Evolutionary conservation across 306 rosid genomes (phyloP).

Genomic region (Sindora glabra): DNA sequence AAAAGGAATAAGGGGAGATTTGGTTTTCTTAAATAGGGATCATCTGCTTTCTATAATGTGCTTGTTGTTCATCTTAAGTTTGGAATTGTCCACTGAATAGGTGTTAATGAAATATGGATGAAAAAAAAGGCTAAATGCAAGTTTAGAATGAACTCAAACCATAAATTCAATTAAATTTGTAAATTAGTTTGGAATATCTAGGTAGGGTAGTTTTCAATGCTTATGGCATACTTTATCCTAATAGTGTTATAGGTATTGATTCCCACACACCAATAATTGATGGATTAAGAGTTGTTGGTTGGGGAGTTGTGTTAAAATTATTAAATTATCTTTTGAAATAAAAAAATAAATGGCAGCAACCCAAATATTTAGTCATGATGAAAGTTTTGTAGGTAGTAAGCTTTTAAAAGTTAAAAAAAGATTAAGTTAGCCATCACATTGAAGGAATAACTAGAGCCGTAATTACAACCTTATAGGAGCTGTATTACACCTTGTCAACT

Average conservation of each 20-base stretch:
- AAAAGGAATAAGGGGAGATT: slow-evolving; percentile 56
- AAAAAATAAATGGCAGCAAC: too few species aligned
- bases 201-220: slow-evolving; percentile 58
- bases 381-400: too few species aligned
- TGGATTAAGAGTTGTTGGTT: slow-evolving; percentile 72
- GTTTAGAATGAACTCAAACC: not conserved
- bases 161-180: not conserved
- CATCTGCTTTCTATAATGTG: slow-evolving; percentile 50
- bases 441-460: too few species aligned
- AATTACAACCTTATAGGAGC: too few species aligned
- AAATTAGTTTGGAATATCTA: slow-evolving; percentile 69
- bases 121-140: not conserved
- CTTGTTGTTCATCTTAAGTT: slow-evolving; percentile 65
- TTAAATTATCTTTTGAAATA: too few species aligned
- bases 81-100: slow-evolving; percentile 75
- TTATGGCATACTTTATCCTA: slow-evolving; percentile 58
- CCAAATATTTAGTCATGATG: too few species aligned
- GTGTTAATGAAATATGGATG: slow-evolving; percentile 20
- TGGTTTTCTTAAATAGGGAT: slow-evolving; percentile 72
- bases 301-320: too few species aligned
- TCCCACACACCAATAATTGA: slow-evolving; percentile 79
- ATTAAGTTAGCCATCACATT: too few species aligned
- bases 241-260: slow-evolving; percentile 72
- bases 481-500: too few species aligned
- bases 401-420: too few species aligned